Evolutionary conservation across 1,139 yeast species (phyloP).

Genomic region (Hyphopichia burtonii): DNA sequence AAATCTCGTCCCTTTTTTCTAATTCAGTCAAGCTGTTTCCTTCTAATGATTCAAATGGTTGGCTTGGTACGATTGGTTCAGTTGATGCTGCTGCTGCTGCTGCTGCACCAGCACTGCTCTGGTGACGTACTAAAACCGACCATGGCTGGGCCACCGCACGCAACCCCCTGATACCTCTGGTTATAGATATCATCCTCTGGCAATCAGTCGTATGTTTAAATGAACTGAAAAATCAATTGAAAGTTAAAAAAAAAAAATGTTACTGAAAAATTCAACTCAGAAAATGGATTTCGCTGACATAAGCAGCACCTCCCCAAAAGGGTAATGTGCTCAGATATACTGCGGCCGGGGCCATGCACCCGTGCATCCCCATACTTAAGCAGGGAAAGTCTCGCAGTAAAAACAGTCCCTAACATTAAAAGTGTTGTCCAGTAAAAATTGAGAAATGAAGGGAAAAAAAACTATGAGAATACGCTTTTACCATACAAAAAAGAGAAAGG

Average conservation of each 20-base stretch:
- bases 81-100: not conserved
- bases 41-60: not conserved
- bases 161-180: conserved; percentile 1
- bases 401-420: conserved; percentile 1
- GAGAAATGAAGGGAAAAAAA: not conserved
- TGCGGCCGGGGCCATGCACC: not conserved
- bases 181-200: not conserved
- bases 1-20: conserved; percentile 74
- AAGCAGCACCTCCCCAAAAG: not conserved
- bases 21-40: conserved; percentile 58
- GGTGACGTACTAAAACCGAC: not conserved
- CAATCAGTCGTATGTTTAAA: too few species aligned
- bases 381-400: not conserved
- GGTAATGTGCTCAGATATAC: not conserved
- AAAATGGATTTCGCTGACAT: too few species aligned
- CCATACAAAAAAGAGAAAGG: not conserved
- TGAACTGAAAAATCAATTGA: too few species aligned
- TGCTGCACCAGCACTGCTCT: not conserved
- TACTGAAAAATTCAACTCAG: too few species aligned
- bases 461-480: not conserved
- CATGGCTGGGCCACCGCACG: too few species aligned
- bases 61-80: not conserved
- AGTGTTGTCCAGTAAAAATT: conserved; percentile 5
- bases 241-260: not conserved
- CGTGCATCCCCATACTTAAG: not conserved